Evolutionary conservation across 805 yeast genomes (phyloP).

Genomic region (Lachancea quebecensis): DNA sequence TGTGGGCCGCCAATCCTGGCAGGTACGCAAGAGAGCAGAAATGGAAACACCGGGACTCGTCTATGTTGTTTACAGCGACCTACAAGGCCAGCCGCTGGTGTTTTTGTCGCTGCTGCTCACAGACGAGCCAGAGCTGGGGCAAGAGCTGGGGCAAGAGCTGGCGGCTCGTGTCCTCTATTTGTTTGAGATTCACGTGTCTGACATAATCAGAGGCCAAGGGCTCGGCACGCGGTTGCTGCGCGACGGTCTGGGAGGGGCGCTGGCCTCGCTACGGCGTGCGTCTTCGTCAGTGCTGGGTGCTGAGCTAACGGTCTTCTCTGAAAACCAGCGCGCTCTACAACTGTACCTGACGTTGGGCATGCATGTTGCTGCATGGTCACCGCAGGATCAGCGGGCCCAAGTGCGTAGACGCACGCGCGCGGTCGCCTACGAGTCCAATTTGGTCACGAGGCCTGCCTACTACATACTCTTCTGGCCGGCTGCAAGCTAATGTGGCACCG

Average conservation of each 20-base stretch:
- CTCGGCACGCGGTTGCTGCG: conserved; percentile 18
- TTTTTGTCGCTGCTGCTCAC: conserved; percentile 26
- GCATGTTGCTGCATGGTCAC: conserved; percentile 20
- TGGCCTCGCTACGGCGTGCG: not conserved
- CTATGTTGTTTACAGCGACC: conserved; percentile 20
- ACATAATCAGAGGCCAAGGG: conserved; percentile 13
- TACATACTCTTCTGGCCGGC: conserved; percentile 7
- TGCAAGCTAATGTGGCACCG: not conserved
- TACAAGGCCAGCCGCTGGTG: conserved; percentile 4
- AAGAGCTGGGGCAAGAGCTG: conserved; percentile 8
- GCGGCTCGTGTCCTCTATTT: conserved; percentile 21
- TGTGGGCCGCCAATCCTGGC: conserved; percentile 19
- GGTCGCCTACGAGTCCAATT: not conserved
- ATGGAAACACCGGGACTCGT: conserved; percentile 24
- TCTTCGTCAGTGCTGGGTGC: conserved; percentile 12
- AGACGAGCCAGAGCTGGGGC: conserved; percentile 18
- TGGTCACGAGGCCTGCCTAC: conserved; percentile 7
- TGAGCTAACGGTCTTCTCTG: conserved; percentile 27
- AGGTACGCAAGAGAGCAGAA: conserved; percentile 21
- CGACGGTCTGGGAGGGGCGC: not conserved
- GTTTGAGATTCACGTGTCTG: conserved; percentile 27
- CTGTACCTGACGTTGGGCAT: conserved; percentile 20
- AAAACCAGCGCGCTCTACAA: conserved; percentile 19
- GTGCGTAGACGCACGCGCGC: conserved; percentile 5
- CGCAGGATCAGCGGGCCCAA: conserved; percentile 9